phyloP scores from a whole-genome alignment of 768 basidiomycete species.

The Phaeotremella skinneri region DNA sequence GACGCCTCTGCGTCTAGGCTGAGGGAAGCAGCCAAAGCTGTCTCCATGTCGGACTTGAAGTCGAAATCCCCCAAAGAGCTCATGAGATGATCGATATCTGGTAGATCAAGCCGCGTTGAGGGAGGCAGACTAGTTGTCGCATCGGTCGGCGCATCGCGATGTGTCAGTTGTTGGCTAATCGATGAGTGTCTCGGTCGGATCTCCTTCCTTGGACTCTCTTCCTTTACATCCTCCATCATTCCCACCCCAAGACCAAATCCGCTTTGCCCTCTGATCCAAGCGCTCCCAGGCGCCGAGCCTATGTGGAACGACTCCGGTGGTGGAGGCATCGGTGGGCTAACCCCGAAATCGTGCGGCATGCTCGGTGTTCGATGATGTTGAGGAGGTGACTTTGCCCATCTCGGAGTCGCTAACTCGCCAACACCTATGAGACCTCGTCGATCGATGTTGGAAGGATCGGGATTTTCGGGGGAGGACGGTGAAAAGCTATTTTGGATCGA shows the following conservation, averaged over 20 bases:
- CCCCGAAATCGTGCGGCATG: constrained; percentile 48
- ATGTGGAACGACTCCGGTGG: constrained; percentile 11
- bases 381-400: constrained; percentile 60
- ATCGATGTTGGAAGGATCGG: constrained; percentile 57
- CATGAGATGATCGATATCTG: constrained; percentile 8
- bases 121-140: neutral
- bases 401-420: constrained; percentile 93
- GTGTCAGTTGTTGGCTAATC: neutral
- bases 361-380: constrained; percentile 40
- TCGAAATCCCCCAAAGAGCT: constrained; percentile 32
- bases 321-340: constrained; percentile 48
- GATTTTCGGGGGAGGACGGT: constrained; percentile 40
- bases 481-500: neutral
- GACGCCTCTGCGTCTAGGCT: constrained; percentile 17
- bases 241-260: constrained; percentile 52
- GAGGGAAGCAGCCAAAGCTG: constrained; percentile 37
- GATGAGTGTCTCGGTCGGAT: constrained; percentile 3
- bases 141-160: constrained; percentile 56
- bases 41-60: constrained; percentile 40
- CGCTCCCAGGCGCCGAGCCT: constrained; percentile 24
- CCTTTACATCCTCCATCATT: constrained; percentile 55
- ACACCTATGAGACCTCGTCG: constrained; percentile 85
- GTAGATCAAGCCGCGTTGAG: constrained; percentile 2
- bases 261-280: constrained; percentile 45
- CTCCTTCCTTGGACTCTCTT: constrained; percentile 36